Percentiles rank a stretch among this genome's conserved stretches.
phyloP scores from a whole-genome alignment of 2,329 filamentous ascomycete genomes.

The Lecanoromycetidae sp. region DNA sequence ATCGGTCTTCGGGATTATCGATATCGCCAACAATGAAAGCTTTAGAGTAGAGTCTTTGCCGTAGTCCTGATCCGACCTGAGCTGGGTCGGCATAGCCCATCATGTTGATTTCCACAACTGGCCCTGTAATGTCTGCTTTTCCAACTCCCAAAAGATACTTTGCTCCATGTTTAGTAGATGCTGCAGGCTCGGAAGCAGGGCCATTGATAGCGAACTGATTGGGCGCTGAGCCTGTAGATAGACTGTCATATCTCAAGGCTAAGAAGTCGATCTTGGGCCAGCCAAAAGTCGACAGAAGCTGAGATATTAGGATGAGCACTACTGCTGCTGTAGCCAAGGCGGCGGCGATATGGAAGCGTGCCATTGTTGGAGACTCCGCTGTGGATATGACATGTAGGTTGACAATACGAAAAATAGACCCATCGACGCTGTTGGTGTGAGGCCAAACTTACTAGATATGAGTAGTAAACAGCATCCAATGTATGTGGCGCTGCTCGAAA shows the following conservation, averaged over 20 bases:
- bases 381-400: not conserved
- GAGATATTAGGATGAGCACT: conserved; percentile 13
- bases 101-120: conserved; percentile 74
- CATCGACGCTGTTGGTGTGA: no score
- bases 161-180: conserved; percentile 27
- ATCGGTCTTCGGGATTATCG: conserved; percentile 53
- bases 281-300: conserved; percentile 13
- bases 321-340: conserved; percentile 16
- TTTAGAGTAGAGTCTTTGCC: conserved; percentile 77
- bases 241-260: not conserved
- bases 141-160: conserved; percentile 55
- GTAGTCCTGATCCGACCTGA: conserved; percentile 70
- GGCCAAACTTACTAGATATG: no score
- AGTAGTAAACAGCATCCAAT: no score
- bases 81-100: conserved; percentile 84
- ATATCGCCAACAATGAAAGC: conserved; percentile 75
- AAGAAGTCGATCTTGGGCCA: conserved; percentile 9
- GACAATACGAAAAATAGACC: not conserved
- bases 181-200: not conserved
- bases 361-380: conserved; percentile 13
- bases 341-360: conserved; percentile 14
- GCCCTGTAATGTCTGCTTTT: conserved; percentile 59
- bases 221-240: not conserved
- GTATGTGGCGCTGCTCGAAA: not conserved
- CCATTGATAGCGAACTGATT: conserved; percentile 8